These are phyloP conservation scores for Berberis vulgaris DNA, from an alignment of 164 flowering plant genomes.

Conservation along the genomic window DNA sequence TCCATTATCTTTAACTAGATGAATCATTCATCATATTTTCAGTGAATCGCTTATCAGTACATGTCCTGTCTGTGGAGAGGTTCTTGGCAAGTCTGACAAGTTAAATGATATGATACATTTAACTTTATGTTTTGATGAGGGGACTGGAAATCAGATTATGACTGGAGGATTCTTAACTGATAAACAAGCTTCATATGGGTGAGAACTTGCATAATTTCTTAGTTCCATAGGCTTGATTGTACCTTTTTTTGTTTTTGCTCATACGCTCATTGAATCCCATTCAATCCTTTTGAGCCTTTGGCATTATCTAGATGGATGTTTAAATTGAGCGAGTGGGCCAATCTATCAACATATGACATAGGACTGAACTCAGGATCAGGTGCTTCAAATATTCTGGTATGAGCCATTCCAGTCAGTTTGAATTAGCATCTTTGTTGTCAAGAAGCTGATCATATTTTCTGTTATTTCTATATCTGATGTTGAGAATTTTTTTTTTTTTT, in stretches of 20 bases:
- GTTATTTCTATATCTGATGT: too few species aligned
- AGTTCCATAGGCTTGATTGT: not conserved
- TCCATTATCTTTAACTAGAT: too few species aligned
- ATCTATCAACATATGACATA: conserved; percentile 73
- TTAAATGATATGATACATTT: conserved; percentile 69
- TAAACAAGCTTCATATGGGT: conserved; percentile 94
- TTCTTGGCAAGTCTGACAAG: conserved; percentile 46
- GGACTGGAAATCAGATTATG: conserved; percentile 89
- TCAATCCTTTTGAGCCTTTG: not conserved
- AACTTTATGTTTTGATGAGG: conserved; percentile 92
- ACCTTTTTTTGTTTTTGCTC: not conserved
- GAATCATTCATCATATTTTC: conserved; percentile 8
- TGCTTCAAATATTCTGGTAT: conserved; percentile 84
- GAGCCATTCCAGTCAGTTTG: conserved; percentile 1
- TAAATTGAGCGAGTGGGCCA: conserved; percentile 94
- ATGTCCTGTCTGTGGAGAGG: conserved; percentile 66
- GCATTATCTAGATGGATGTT: conserved; percentile 68
- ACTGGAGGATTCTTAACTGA: conserved; percentile 92
- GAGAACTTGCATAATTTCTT: conserved; percentile 12
- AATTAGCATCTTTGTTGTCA: not conserved
- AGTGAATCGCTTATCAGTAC: conserved; percentile 47
- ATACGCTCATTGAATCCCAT: not conserved
- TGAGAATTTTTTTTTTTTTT: not conserved
- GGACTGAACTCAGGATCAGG: conserved; percentile 79
- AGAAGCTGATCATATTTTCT: not conserved